Evolutionary conservation across 2,329 filamentous ascomycete genomes (phyloP), one percentile per base, ranked within the genome.

Genomic region (Lasiodiplodia hormozganensis): DNA sequence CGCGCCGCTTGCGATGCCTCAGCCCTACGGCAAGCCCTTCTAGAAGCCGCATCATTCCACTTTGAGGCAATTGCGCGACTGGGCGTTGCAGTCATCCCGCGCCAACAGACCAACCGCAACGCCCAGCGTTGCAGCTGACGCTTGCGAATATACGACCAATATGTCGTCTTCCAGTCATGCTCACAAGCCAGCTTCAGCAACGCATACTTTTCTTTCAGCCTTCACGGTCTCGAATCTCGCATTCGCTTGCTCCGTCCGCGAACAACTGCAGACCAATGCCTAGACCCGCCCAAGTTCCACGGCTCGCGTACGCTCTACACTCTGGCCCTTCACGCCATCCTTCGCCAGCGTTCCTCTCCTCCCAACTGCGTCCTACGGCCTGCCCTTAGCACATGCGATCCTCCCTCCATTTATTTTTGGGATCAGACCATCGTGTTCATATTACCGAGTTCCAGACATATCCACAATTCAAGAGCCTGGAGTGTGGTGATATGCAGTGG

Each of bases 131-230:
- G 43, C 60, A 52, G 60, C 60, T 64, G 60, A 53, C 60, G 60
- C 62, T 65, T 65, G 62, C 62, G 62, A 65, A 65, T 65, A 54
- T 56, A 65, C 62, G 62, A 34, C 21, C 2, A 12, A 8, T n/a
- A 65, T 65, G 62, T 43, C 62, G 62, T 56, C 62, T 54, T 65
- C 36, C 21, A 47, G 16, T 25, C n/a, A 21, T 64, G 47, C 31
- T 64, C 43, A 64, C 60, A 49, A 38, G 60, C 11, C 25, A 25
- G 16, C 14, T 16, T 60, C 21, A 47, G 31, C 57, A 40, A 14
- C 10, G 57, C 57, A 31, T 10, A 40, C 16, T 23, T 40, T 34
- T 43, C n/a, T 40, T 47, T 47, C 43, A n/a, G 43, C 18, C 43
- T 47, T 21, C 43, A 11, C 3, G 8, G n/a, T 23, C 51, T 31